Base-by-base conservation (phyloP, 768 basidiomycete species). In the Gyrodon lividus region DNA sequence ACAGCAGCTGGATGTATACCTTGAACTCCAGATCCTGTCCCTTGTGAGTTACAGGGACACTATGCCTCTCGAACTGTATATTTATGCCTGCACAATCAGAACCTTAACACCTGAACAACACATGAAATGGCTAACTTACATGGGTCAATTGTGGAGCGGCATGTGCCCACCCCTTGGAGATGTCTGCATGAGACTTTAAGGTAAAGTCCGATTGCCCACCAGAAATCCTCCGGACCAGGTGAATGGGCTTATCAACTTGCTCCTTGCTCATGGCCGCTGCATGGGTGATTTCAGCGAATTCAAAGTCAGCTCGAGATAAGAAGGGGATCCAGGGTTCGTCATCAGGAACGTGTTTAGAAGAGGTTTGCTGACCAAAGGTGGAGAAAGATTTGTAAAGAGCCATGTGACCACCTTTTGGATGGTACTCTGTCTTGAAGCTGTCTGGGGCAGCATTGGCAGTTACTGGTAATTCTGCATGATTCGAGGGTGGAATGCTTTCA, bases 271-370 rank as follows among this genome's bases (percentile, higher is more conserved):
- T 34, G 4, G 41, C 41, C 0, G 48, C 43, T 24, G 38, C 8
- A 26, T 46, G 47, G 8, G 48, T 35, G 14, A 57, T 16, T 24
- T 54, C 52, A 13, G 56, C 47, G 16, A 57, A 48, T 20, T 57
- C 48, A 19, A 57, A 57, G 24, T 57, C 54, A 9, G 39, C 23
- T 4, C 16, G 34, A 33, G 31, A 48, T 13, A 1, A 20, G 33
- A 57, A 54, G 1, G 56, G 56, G n/a, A 31, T 20, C 53, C 48
- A 57, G 0, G 43, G 56, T 40, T 23, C 28, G 2, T 46, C 2
- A 3, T 46, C 44, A 22, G 20, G 2, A 6, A 47, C 17, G 37
- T 22, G 30, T 13, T 10, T 7, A 12, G 30, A 9, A 1, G 22
- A 23, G 1, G 45, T n/a, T 22, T 22, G 22, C 14, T 33, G 37